A percentile compares a stretch with the other conserved stretches of the same genome.
Conservation (phyloP, 2,329 filamentous ascomycete species). For the Rugonectria rugulosa region DNA sequence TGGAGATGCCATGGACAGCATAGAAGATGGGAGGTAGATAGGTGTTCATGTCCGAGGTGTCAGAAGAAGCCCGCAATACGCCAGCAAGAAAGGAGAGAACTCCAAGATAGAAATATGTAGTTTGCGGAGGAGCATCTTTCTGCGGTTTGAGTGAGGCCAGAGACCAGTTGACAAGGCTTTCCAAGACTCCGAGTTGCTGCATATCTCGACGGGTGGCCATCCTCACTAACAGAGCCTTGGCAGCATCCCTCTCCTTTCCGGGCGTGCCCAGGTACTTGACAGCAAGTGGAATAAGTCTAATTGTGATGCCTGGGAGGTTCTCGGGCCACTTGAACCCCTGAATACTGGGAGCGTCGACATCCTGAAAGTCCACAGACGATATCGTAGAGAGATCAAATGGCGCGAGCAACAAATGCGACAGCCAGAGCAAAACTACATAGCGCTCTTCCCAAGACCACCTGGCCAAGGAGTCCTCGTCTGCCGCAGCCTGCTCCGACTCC, state of each 20-base stretch:
- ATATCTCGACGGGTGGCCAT: conserved; percentile 88
- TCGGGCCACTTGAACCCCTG: conserved; percentile 62
- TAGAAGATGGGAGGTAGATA: conserved; percentile 73
- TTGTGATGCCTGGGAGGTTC: conserved; percentile 72
- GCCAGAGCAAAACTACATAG: conserved; percentile 88
- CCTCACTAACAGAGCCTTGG: conserved; percentile 82
- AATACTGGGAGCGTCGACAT: conserved; percentile 52
- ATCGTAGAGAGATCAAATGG: conserved; percentile 92
- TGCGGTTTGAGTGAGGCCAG: conserved; percentile 64
- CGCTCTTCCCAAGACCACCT: conserved; percentile 83
- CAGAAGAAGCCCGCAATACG: conserved; percentile 72
- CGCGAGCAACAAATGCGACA: conserved; percentile 80
- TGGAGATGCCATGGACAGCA: conserved; percentile 66
- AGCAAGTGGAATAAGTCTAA: conserved; percentile 74
- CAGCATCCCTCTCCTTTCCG: conserved; percentile 89
- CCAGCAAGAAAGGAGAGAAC: conserved; percentile 81
- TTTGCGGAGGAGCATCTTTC: conserved; percentile 46
- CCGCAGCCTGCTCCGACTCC: conserved; percentile 51
- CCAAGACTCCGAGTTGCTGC: conserved; percentile 76
- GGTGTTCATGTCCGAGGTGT: conserved; percentile 75
- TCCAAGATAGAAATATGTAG: conserved; percentile 80
- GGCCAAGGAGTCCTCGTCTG: conserved; percentile 22
- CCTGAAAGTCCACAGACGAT: conserved; percentile 66
- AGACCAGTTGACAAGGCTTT: conserved; percentile 75
- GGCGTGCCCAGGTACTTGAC: conserved; percentile 75